Evolutionary conservation across 2,329 filamentous ascomycete species (phyloP).

Genomic region (Dactylellina haptotyla): DNA sequence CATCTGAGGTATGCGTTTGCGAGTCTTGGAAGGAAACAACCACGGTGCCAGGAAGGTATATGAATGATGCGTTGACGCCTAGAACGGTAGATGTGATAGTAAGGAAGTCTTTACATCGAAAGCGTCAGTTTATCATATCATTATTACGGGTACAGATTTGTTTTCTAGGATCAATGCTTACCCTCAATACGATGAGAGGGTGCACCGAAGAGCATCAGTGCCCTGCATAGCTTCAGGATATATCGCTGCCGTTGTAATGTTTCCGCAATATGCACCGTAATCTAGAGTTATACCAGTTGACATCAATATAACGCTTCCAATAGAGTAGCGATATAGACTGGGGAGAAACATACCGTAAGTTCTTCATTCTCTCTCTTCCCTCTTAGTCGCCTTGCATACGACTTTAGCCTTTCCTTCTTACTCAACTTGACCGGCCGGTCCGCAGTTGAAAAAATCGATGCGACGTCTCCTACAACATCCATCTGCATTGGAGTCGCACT

Average conservation of each 20-base stretch:
- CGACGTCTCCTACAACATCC: constrained; percentile 44
- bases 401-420: constrained; percentile 44
- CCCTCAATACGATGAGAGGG: constrained; percentile 53
- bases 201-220: constrained; percentile 85
- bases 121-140: neutral
- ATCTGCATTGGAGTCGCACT: constrained; percentile 37
- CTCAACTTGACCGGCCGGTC: constrained; percentile 30
- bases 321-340: neutral
- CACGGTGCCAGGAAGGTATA: constrained; percentile 93
- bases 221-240: constrained; percentile 82
- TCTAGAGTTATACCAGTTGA: constrained; percentile 61
- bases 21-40: constrained; percentile 87
- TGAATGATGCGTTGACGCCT: constrained; percentile 88
- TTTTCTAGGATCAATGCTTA: constrained; percentile 63
- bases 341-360: constrained; percentile 19
- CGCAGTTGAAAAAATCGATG: constrained; percentile 22
- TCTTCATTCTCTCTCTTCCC: constrained; percentile 37
- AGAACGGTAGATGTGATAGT: constrained; percentile 85
- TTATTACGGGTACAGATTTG: constrained; percentile 69
- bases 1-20: constrained; percentile 79
- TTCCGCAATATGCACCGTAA: constrained; percentile 72
- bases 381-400: constrained; percentile 28
- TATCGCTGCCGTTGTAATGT: constrained; percentile 86
- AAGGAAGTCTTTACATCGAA: constrained; percentile 72
- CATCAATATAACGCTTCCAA: neutral